Evolutionary conservation across 345 rosid species (phyloP), one percentile per base, ranked within the genome.

Genomic region (Passiflora organensis): DNA sequence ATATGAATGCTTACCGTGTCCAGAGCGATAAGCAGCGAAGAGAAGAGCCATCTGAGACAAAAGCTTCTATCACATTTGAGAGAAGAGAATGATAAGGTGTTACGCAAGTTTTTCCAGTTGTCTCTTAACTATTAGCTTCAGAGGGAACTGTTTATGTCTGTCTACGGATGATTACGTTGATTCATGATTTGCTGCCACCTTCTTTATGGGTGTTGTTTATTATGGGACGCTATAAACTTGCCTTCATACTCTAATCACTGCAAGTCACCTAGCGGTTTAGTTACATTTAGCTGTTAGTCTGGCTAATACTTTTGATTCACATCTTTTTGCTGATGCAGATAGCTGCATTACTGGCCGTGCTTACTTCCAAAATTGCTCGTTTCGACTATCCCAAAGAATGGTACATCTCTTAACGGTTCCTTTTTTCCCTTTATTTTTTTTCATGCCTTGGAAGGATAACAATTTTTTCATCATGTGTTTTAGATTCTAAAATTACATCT

Each of bases 301-400:
- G 46, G 55, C 43, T 68, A 51, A 64, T 51, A 51, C 18, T 24
- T 14, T 51, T 55, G 11, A 4, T 45, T 38, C 12, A 55, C n/a
- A 43, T 14, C 47, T 16, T 59, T 53, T 9, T 34, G 21, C 51
- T 25, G 57, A 38, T 55, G 16, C 86, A 93, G 99, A 80, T 93
- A 56, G 91, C 96, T 58, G 77, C 68, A 59, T 70, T 82, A 86
- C 66, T 89, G 67, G 91, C 96, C 52, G 96, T 93, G 56, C 87
- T 89, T 42, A 71, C 89, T 57, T 89, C 99, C 36, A 89, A 81
- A 72, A 86, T 89, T 71, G 91, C 95, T 46, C 99, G 95, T 42
- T 77, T 89, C 55, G 99, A 93, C 76, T 93, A 93, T 84, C 99
- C 96, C 15, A 82, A 76, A 71, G 99, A 93, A 69, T 93, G 95